Conservation (phyloP, 2,329 filamentous ascomycete species). For the Talaromyces sp. region DNA sequence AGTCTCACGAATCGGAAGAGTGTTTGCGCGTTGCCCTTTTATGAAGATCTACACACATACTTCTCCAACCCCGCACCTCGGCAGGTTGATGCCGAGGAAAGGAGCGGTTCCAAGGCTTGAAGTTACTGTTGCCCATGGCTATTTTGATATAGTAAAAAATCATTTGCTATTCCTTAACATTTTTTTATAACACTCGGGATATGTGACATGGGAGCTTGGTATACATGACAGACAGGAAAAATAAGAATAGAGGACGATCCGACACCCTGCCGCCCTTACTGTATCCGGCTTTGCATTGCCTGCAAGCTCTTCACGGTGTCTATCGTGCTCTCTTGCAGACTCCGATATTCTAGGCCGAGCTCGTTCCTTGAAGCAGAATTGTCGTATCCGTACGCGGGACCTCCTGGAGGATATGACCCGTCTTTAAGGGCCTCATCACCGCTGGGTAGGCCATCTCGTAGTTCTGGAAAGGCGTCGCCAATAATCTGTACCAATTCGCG, state of each 20-base stretch:
- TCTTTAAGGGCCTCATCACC: constrained; percentile 21
- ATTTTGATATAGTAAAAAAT: neutral
- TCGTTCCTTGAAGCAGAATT: constrained; percentile 37
- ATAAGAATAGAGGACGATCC: neutral
- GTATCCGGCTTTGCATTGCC: neutral
- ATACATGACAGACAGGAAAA: neutral
- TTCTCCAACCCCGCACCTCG: neutral
- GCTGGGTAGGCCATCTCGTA: constrained; percentile 25
- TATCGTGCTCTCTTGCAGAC: constrained; percentile 11
- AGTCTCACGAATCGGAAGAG: neutral
- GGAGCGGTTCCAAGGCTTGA: neutral
- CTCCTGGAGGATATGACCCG: constrained; percentile 3
- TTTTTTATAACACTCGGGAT: neutral
- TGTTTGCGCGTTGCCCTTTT: neutral
- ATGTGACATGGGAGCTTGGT: neutral
- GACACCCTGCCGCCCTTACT: neutral
- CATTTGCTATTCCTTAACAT: neutral
- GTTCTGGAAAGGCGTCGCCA: constrained; percentile 23
- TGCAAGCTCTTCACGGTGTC: constrained; percentile 15
- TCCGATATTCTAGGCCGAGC: constrained; percentile 33
- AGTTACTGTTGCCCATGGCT: neutral
- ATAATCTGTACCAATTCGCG: constrained; percentile 20
- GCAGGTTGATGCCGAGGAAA: neutral
- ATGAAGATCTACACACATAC: neutral
- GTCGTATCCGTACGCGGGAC: constrained; percentile 26